Evolutionary conservation across 2,329 filamentous ascomycete species (phyloP).

Genomic region (Colletotrichum tanaceti): DNA sequence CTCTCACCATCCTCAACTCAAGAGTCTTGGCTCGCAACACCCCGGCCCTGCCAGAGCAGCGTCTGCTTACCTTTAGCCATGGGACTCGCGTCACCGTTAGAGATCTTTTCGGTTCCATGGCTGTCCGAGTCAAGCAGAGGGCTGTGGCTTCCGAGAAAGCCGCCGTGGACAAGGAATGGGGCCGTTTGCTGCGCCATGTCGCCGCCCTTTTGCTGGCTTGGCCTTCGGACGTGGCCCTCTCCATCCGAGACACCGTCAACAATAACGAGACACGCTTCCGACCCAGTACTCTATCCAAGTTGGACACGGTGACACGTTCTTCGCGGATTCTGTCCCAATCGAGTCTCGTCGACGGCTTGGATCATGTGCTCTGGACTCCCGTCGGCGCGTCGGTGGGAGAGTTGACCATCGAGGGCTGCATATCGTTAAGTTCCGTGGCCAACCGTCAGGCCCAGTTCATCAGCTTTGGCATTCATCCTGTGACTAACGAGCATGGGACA

Average conservation of each 20-base stretch:
- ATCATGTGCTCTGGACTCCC: conserved; percentile 73
- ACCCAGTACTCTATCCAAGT: conserved; percentile 1
- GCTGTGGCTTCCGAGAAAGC: conserved; percentile 64
- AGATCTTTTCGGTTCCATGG: conserved; percentile 90
- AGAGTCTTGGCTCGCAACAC: conserved; percentile 71
- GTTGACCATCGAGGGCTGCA: conserved; percentile 74
- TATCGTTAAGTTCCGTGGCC: conserved; percentile 77
- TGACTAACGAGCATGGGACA: conserved; percentile 65
- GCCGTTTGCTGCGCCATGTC: conserved; percentile 67
- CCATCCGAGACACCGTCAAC: conserved; percentile 63
- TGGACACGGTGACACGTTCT: neutral
- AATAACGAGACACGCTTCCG: conserved; percentile 55
- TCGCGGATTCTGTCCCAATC: conserved; percentile 72
- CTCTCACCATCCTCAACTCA: conserved; percentile 77
- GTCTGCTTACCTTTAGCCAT: conserved; percentile 66
- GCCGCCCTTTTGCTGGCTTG: conserved; percentile 78
- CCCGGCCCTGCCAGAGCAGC: conserved; percentile 70
- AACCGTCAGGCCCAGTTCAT: conserved; percentile 84
- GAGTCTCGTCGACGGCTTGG: conserved; percentile 66
- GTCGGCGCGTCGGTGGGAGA: conserved; percentile 73
- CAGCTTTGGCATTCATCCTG: conserved; percentile 77
- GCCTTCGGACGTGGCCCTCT: conserved; percentile 66
- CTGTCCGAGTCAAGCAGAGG: conserved; percentile 87
- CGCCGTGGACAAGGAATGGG: conserved; percentile 72
- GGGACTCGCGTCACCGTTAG: conserved; percentile 82